Conservation (phyloP, 139 green algal genomes). For the Coccomyxa sp. region DNA sequence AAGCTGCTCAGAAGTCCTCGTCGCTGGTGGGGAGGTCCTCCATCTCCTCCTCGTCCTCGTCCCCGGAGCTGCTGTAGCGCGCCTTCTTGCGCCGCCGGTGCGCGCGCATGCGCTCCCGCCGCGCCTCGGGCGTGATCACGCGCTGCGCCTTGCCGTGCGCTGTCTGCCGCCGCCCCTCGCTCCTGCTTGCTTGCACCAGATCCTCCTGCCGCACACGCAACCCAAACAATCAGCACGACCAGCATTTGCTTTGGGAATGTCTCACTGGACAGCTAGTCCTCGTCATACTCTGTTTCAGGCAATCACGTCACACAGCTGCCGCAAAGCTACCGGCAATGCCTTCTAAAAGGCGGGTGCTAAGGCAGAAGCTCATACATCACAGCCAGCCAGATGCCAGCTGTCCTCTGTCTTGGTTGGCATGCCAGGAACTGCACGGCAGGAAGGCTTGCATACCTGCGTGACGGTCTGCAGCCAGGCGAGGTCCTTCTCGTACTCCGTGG, state of each 20-base stretch:
- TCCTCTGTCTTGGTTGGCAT: not conserved
- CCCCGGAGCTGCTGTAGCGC: not conserved
- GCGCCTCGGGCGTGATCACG: not conserved
- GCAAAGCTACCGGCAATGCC: not conserved
- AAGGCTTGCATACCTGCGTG: slow-evolving; percentile 40
- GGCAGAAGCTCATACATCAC: not conserved
- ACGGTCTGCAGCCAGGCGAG: slow-evolving; percentile 62
- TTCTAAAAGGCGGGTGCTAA: not conserved
- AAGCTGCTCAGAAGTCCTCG: not conserved
- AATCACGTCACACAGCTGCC: not conserved
- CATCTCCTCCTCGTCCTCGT: not conserved
- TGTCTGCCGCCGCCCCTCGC: slow-evolving; percentile 73
- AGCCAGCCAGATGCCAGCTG: not conserved
- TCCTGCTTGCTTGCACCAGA: slow-evolving; percentile 68
- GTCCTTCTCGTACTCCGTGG: slow-evolving; percentile 73
- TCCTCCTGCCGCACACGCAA: slow-evolving; percentile 65
- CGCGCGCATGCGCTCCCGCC: not conserved
- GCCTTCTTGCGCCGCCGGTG: not conserved
- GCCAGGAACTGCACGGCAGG: not conserved
- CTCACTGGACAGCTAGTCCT: too few relatives aligned
- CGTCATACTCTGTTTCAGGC: too few relatives aligned
- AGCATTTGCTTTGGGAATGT: too few relatives aligned
- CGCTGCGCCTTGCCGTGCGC: slow-evolving; percentile 34
- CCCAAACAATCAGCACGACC: too few relatives aligned
- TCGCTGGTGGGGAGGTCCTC: too few relatives aligned